phyloP scores from a whole-genome alignment of 345 rosid species.

The Dipteronia sinensis region DNA sequence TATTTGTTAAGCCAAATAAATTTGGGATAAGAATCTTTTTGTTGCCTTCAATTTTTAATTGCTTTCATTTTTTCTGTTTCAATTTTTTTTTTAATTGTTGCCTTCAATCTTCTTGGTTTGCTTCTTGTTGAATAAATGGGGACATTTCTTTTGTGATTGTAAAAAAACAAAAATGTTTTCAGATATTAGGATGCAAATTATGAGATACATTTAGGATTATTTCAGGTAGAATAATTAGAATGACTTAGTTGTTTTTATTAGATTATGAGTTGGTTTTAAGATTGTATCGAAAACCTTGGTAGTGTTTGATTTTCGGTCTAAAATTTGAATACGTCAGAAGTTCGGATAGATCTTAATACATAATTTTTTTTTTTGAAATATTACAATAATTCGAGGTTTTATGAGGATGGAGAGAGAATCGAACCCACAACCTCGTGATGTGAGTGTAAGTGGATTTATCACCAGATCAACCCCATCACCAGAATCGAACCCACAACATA shows the following conservation, averaged over 20 bases:
- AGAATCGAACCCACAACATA: no score
- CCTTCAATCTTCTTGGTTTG: background rate
- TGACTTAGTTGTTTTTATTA: background rate
- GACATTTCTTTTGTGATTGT: no score
- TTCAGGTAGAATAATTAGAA: background rate
- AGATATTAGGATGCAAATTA: background rate
- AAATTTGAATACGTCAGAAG: no score
- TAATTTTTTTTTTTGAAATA: no score
- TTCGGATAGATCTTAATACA: no score
- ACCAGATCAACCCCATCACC: no score
- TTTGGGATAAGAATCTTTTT: slow-evolving; percentile 18
- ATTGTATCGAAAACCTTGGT: background rate
- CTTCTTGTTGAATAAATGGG: no score
- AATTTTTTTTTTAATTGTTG: background rate
- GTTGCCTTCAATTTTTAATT: background rate
- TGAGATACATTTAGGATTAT: background rate
- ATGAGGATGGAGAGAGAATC: no score
- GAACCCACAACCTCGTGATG: no score
- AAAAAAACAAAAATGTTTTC: background rate
- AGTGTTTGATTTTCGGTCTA: no score
- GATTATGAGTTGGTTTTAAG: background rate
- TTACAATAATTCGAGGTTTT: no score
- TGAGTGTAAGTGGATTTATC: no score
- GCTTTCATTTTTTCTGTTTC: background rate
- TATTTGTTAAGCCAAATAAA: background rate